A percentile compares a stretch with the other conserved stretches of the same genome.
phyloP scores from a whole-genome alignment of 108 stramenopile species.

The Skeletonema grethae region DNA sequence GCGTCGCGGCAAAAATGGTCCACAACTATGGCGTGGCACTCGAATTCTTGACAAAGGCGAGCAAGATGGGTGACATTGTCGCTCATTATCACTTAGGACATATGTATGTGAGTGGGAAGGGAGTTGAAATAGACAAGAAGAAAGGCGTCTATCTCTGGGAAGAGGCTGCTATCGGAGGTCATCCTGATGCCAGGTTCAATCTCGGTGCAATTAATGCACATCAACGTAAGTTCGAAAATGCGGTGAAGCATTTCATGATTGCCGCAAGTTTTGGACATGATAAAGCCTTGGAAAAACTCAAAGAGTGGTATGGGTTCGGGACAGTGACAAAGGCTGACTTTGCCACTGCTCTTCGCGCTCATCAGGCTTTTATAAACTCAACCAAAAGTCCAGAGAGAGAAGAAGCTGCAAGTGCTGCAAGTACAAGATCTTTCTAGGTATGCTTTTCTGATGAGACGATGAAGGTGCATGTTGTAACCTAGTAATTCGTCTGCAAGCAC shows the following conservation, averaged over 20 bases:
- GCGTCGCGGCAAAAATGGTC: neutral
- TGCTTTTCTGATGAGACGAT: too few relatives aligned
- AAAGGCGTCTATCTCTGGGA: neutral
- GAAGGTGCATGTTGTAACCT: too few relatives aligned
- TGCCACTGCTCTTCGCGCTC: neutral
- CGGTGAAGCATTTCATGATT: conserved; percentile 4
- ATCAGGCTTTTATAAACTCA: neutral
- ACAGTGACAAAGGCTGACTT: neutral
- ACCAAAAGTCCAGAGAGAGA: conserved; percentile 3
- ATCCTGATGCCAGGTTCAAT: neutral
- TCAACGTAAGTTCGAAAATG: neutral
- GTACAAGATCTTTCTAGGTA: neutral
- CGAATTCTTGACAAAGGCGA: neutral
- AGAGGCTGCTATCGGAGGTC: neutral
- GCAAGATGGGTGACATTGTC: neutral
- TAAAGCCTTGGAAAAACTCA: neutral
- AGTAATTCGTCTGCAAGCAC: too few relatives aligned
- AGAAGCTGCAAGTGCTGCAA: neutral
- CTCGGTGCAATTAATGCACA: neutral
- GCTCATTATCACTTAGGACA: neutral
- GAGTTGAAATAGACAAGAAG: neutral
- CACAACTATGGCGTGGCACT: neutral
- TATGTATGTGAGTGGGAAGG: neutral
- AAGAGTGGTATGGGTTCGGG: neutral
- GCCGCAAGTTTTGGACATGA: neutral